A percentile compares a stretch with the other conserved stretches of the same genome.
These are phyloP conservation scores for Yamadazyma pseudoaaseri DNA, from an alignment of 1,139 yeast species.

Conservation along the genomic window DNA sequence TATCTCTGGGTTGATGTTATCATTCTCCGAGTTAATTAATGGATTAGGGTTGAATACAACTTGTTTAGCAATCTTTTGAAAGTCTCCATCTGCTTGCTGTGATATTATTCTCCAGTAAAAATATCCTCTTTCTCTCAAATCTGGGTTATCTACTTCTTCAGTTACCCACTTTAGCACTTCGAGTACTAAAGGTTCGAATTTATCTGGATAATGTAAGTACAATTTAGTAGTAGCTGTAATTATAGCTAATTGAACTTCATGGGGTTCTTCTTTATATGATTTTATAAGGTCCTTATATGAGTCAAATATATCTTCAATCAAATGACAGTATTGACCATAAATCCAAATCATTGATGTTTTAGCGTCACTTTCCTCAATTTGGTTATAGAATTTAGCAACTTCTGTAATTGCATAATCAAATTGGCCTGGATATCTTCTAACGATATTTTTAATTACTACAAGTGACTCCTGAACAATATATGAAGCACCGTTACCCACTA, in stretches of 20 bases:
- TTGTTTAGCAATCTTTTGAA: constrained; percentile 47
- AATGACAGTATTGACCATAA: constrained; percentile 66
- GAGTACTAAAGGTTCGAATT: constrained; percentile 58
- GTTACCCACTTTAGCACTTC: constrained; percentile 68
- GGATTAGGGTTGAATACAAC: constrained; percentile 65
- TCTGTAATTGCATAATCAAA: constrained; percentile 39
- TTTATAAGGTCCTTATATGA: constrained; percentile 47
- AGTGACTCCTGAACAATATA: constrained; percentile 81
- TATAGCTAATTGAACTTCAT: constrained; percentile 71
- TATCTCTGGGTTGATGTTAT: constrained; percentile 65
- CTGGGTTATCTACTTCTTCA: constrained; percentile 75
- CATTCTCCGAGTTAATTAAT: constrained; percentile 63
- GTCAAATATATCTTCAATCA: constrained; percentile 46
- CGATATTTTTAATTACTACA: constrained; percentile 71
- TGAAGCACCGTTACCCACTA: constrained; percentile 65
- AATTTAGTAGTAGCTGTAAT: constrained; percentile 75
- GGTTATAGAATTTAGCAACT: constrained; percentile 42
- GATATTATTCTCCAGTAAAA: constrained; percentile 84
- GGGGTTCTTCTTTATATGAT: constrained; percentile 57
- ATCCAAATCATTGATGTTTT: constrained; percentile 83
- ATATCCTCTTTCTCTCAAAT: constrained; percentile 79
- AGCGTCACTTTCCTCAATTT: constrained; percentile 75
- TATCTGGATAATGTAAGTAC: constrained; percentile 57
- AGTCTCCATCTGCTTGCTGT: constrained; percentile 33
- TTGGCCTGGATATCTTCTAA: constrained; percentile 67